These are phyloP conservation scores for Saprolegnia parasitica DNA, from an alignment of 352 stramenopile genomes.

Conservation along the genomic window DNA sequence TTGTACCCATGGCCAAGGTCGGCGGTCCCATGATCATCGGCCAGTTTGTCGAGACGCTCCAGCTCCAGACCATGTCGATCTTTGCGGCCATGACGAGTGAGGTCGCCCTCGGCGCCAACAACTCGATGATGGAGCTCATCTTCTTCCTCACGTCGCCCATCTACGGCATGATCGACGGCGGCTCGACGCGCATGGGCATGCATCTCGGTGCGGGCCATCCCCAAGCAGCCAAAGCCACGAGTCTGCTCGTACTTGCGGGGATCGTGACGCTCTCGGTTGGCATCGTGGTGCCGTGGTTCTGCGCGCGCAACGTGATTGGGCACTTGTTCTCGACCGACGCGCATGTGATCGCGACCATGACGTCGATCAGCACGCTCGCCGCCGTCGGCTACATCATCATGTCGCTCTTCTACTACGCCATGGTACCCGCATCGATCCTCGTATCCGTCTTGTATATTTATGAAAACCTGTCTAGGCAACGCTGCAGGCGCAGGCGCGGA, in stretches of 20 bases:
- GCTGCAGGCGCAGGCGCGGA: slow-evolving; percentile 57
- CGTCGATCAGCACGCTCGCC: slow-evolving; percentile 49
- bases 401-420: slow-evolving; percentile 73
- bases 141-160: slow-evolving; percentile 71
- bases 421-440: slow-evolving; percentile 33
- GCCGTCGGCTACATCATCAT: slow-evolving; percentile 63
- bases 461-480: slow-evolving; percentile 42
- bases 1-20: slow-evolving; percentile 49
- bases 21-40: slow-evolving; percentile 49
- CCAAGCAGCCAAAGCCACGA: slow-evolving; percentile 41
- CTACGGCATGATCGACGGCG: slow-evolving; percentile 57
- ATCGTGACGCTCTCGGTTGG: slow-evolving; percentile 41
- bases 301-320: slow-evolving; percentile 42
- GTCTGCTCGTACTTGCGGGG: slow-evolving; percentile 46
- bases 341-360: slow-evolving; percentile 55
- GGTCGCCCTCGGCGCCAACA: slow-evolving; percentile 66
- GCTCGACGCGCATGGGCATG: slow-evolving; percentile 54
- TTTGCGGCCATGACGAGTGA: slow-evolving; percentile 65
- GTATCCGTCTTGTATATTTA: neutral
- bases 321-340: slow-evolving; percentile 64
- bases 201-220: slow-evolving; percentile 54
- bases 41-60: slow-evolving; percentile 71
- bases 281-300: slow-evolving; percentile 47
- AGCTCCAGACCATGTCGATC: slow-evolving; percentile 71
- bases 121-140: slow-evolving; percentile 84